Evolutionary conservation across 305 asterid genomes (phyloP).

Genomic region (Lippia alba): DNA sequence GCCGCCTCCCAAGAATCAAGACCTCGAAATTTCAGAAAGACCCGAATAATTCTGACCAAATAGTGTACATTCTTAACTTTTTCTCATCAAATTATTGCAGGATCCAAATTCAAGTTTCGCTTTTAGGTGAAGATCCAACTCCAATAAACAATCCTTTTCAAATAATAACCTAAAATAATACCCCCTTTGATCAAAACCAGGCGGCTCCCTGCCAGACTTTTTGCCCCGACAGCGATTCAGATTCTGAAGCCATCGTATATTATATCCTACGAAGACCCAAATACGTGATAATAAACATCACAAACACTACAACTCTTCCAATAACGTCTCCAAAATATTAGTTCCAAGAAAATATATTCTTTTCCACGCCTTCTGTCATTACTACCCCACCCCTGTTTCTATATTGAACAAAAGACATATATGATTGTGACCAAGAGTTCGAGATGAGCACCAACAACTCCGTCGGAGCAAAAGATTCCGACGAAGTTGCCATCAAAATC

Average conservation of each 20-base stretch:
- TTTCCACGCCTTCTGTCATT: no score
- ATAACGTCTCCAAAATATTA: no score
- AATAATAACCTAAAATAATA: no score
- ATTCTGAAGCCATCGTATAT: not conserved
- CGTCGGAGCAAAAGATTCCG: not conserved
- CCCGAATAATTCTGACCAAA: not conserved
- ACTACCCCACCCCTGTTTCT: not conserved
- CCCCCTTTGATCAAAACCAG: not conserved
- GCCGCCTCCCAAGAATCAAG: no score
- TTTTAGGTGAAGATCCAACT: not conserved
- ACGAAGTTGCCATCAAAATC: constrained; percentile 29
- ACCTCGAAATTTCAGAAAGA: not conserved
- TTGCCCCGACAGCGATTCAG: not conserved
- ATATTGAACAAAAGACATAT: not conserved
- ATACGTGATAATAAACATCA: not conserved
- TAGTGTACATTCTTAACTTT: not conserved
- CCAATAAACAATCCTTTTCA: not conserved
- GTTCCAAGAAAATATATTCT: no score
- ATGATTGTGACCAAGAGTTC: not conserved
- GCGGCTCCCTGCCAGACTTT: not conserved
- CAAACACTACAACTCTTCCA: no score
- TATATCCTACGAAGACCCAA: not conserved
- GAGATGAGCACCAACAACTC: constrained; percentile 36
- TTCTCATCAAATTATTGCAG: not conserved
- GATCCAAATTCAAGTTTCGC: not conserved